Evolutionary conservation across 2,329 filamentous ascomycete genomes (phyloP), one percentile per base, ranked within the genome.

Genomic region (Xylariaceae sp.): DNA sequence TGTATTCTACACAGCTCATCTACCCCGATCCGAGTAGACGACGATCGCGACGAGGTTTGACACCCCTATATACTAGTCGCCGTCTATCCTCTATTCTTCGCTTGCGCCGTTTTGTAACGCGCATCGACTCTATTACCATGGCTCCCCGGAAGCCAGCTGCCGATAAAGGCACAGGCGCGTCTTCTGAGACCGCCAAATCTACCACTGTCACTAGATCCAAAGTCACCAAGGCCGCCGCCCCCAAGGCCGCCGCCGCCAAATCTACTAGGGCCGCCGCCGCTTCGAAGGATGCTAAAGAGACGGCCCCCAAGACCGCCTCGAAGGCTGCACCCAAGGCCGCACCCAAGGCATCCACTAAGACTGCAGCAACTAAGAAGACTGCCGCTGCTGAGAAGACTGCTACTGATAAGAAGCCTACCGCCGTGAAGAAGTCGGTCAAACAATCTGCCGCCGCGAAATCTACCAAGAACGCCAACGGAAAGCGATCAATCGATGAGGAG

Each of bases 391-490:
- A 50, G 42, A 49, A 47, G 18, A 41, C 19, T 7, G 18, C 39
- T 16, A 40, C 39, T 7, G 9, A 47, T 2, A 51, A 56, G 3
- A 44, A 30, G 12, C 10, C 48, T 30, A 12, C 52, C 16, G 19
- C 40, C 10, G 19, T 2, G 5, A 53, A 52, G 41, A 51, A 49
- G n/a, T n/a, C n/a, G n/a, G n/a, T n/a, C n/a, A n/a, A n/a, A n/a
- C n/a, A n/a, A 19, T 36, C 26, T 3, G n/a, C 42, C 15, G 42
- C 42, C 10, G 6, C 53, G 26, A 52, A 49, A 34, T 16, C 32
- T 16, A 45, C 39, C 63, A 65, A 57, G 50, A 26, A 26, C 26
- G 26, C 26, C 5, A 26, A 26, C 8, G 26, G 26, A 26, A 26
- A 26, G 26, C 26, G 26, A 5, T 8, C 26, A 26, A 4, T 26